Evolutionary conservation across 768 basidiomycete species (phyloP).

Genomic region (Termitomyces eurrhizus): DNA sequence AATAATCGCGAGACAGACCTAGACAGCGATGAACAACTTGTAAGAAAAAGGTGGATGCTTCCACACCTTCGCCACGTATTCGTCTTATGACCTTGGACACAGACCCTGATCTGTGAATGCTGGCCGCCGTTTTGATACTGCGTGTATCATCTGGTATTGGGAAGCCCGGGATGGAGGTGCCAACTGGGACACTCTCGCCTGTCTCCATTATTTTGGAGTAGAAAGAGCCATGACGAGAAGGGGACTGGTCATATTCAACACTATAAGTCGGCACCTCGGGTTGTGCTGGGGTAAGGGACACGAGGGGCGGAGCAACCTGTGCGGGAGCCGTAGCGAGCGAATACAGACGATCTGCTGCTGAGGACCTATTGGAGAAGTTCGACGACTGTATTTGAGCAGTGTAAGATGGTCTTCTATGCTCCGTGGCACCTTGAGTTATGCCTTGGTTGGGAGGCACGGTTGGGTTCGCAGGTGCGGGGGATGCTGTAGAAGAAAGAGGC

Average conservation of each 20-base stretch:
- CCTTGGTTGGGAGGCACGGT: slow-evolving; percentile 25
- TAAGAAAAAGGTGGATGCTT: not conserved
- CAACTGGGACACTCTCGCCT: slow-evolving; percentile 54
- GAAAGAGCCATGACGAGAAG: slow-evolving; percentile 46
- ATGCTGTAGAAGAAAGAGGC: slow-evolving; percentile 54
- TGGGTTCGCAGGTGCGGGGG: slow-evolving; percentile 32
- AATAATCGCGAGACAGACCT: slow-evolving; percentile 93
- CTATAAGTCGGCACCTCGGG: slow-evolving; percentile 73
- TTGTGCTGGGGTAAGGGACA: slow-evolving; percentile 82
- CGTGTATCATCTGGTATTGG: slow-evolving; percentile 89
- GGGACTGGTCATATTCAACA: slow-evolving; percentile 57
- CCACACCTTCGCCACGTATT: slow-evolving; percentile 82
- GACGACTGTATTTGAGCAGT: slow-evolving; percentile 43
- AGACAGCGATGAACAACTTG: slow-evolving; percentile 8
- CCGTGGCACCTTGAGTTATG: slow-evolving; percentile 24
- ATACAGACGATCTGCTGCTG: slow-evolving; percentile 51
- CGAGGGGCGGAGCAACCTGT: slow-evolving; percentile 72
- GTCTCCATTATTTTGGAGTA: slow-evolving; percentile 53
- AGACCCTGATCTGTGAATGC: slow-evolving; percentile 71
- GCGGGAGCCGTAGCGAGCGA: slow-evolving; percentile 52
- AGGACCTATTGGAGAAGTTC: slow-evolving; percentile 42
- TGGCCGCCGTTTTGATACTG: slow-evolving; percentile 73
- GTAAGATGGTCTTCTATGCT: slow-evolving; percentile 60
- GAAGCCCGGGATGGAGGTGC: slow-evolving; percentile 85
- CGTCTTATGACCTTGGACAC: slow-evolving; percentile 90